Evolutionary conservation across 106 monocot species (phyloP).

Genomic region (Gastrodia elata): DNA sequence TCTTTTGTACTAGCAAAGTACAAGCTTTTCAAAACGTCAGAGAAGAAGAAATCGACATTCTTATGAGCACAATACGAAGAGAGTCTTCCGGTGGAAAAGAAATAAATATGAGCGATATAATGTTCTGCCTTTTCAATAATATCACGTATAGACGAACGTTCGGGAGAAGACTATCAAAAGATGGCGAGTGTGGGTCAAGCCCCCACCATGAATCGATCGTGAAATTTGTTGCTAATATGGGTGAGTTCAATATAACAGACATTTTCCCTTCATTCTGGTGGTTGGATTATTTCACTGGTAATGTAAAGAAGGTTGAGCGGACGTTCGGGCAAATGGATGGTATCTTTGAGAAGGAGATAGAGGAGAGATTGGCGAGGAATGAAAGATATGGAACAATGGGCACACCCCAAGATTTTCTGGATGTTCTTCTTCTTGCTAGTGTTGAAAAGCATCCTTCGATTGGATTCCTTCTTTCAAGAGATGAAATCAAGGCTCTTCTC

Average conservation of each 20-base stretch:
- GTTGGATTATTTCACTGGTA: neutral
- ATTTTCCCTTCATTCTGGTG: slow-evolving; percentile 5
- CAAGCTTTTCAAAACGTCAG: neutral
- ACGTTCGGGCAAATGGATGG: neutral
- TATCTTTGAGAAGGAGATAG: neutral
- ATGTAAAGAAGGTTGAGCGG: neutral
- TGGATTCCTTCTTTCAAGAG: neutral
- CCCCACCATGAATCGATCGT: neutral
- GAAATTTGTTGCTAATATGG: neutral
- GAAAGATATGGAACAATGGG: neutral
- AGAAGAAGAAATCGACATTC: neutral
- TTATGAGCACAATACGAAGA: neutral
- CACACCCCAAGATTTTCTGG: neutral
- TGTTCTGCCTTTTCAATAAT: neutral
- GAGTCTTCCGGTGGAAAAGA: neutral
- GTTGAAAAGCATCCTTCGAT: neutral
- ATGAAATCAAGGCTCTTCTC: slow-evolving; percentile 3
- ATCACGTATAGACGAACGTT: neutral
- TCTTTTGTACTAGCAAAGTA: neutral
- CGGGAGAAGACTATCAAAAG: neutral
- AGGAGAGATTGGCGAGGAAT: neutral
- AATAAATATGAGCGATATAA: neutral
- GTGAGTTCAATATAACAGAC: neutral
- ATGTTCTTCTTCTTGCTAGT: neutral
- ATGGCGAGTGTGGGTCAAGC: neutral